phyloP scores from a whole-genome alignment of 2,329 filamentous ascomycete genomes.

The Meredithiella fracta region DNA sequence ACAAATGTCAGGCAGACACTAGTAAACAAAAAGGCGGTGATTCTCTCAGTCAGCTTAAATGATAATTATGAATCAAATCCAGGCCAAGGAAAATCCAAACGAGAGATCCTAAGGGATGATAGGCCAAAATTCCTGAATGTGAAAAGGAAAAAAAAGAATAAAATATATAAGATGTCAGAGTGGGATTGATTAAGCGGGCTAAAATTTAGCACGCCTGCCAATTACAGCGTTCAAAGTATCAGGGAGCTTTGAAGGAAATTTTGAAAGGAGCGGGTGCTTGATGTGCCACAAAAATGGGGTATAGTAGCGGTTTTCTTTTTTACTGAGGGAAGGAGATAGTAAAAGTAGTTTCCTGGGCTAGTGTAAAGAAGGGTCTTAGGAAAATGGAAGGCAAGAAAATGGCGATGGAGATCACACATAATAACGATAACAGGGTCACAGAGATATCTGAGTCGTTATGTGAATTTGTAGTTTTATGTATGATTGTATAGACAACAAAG shows the following conservation, averaged over 20 bases:
- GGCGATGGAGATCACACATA: not conserved
- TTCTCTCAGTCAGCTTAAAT: not conserved
- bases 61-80: slow-evolving; percentile 3
- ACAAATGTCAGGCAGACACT: too few relatives aligned
- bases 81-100: not conserved
- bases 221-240: not conserved
- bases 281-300: not conserved
- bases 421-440: too few relatives aligned
- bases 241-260: not conserved
- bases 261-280: not conserved
- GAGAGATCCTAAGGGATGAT: not conserved
- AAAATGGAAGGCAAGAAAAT: not conserved
- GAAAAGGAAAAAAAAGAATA: not conserved
- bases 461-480: too few relatives aligned
- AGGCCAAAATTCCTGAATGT: not conserved
- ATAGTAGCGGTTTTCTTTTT: too few relatives aligned
- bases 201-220: not conserved
- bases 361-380: not conserved
- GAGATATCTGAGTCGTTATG: too few relatives aligned
- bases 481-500: too few relatives aligned
- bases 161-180: not conserved
- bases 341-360: not conserved
- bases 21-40: not conserved
- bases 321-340: not conserved
- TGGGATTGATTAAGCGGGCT: not conserved